phyloP scores from a whole-genome alignment of 495 filamentous ascomycete species.

The Chaetomidium leptoderma region DNA sequence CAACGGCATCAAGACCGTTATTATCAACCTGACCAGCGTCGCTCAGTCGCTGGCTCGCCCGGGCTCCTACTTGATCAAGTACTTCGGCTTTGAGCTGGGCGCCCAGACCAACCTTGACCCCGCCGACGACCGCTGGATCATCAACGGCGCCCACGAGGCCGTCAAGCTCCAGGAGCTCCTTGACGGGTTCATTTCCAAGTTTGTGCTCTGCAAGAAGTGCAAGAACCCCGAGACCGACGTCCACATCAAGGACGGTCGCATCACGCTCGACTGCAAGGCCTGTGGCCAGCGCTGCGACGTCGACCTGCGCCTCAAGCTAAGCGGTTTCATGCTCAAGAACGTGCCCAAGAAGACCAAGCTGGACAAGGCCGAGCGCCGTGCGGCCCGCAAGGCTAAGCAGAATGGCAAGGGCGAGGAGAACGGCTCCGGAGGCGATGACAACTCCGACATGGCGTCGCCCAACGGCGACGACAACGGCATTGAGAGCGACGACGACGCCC shows the following conservation, averaged over 20 bases:
- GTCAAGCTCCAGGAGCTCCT: slow-evolving; percentile 96
- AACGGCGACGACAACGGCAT: slow-evolving; percentile 63
- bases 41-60: slow-evolving; percentile 88
- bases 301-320: slow-evolving; percentile 90
- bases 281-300: slow-evolving; percentile 90
- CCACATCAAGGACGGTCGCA: slow-evolving; percentile 84
- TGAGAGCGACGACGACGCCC: slow-evolving; percentile 85
- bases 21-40: slow-evolving; percentile 95
- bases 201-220: slow-evolving; percentile 98
- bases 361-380: slow-evolving; percentile 89
- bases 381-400: slow-evolving; percentile 76
- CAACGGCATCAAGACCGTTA: slow-evolving; percentile 94
- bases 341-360: slow-evolving; percentile 85
- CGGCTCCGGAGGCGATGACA: slow-evolving; percentile 54
- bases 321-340: slow-evolving; percentile 96
- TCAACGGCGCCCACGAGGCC: slow-evolving; percentile 97
- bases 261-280: slow-evolving; percentile 94
- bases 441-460: slow-evolving; percentile 66
- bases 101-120: slow-evolving; percentile 98
- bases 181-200: slow-evolving; percentile 95
- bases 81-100: slow-evolving; percentile 97
- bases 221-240: slow-evolving; percentile 99
- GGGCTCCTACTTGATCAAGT: slow-evolving; percentile 95
- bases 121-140: slow-evolving; percentile 97
- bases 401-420: slow-evolving; percentile 64